Evolutionary conservation across 2,329 filamentous ascomycete species (phyloP).

Genomic region (Hymenoscyphus scutula): DNA sequence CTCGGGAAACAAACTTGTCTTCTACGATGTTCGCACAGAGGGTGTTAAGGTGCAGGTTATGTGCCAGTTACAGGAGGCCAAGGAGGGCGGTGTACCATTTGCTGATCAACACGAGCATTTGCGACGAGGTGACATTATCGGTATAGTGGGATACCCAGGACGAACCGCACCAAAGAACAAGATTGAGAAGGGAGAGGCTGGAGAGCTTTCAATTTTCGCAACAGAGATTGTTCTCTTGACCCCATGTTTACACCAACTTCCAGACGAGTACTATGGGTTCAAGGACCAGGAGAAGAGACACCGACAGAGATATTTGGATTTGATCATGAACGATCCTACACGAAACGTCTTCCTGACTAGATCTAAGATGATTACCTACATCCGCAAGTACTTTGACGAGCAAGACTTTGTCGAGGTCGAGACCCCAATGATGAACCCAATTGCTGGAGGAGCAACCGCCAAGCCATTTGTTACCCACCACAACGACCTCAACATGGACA

Average conservation of each 20-base stretch:
- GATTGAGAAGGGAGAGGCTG: slow-evolving; percentile 72
- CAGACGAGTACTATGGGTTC: slow-evolving; percentile 89
- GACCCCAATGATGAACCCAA: slow-evolving; percentile 96
- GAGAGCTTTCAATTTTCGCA: slow-evolving; percentile 92
- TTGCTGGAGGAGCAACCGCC: slow-evolving; percentile 92
- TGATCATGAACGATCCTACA: slow-evolving; percentile 88
- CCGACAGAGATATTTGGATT: slow-evolving; percentile 89
- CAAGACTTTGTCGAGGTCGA: slow-evolving; percentile 91
- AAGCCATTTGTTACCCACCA: slow-evolving; percentile 94
- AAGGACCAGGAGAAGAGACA: slow-evolving; percentile 93
- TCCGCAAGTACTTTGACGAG: slow-evolving; percentile 83
- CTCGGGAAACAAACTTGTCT: slow-evolving; percentile 80
- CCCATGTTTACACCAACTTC: slow-evolving; percentile 87
- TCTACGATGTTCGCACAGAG: slow-evolving; percentile 81
- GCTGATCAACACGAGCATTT: slow-evolving; percentile 87
- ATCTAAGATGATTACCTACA: slow-evolving; percentile 82
- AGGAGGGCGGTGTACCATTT: slow-evolving; percentile 65
- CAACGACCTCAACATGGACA: slow-evolving; percentile 91
- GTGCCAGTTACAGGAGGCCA: slow-evolving; percentile 79
- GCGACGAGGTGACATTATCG: slow-evolving; percentile 89
- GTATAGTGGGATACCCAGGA: slow-evolving; percentile 79
- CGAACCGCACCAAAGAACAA: slow-evolving; percentile 88
- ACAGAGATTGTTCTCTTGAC: slow-evolving; percentile 81
- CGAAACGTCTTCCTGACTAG: slow-evolving; percentile 82
- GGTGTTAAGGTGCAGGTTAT: slow-evolving; percentile 84